These are phyloP conservation scores for Artemisia argyi DNA, from an alignment of 129 eudicot genomes.

Conservation along the genomic window DNA sequence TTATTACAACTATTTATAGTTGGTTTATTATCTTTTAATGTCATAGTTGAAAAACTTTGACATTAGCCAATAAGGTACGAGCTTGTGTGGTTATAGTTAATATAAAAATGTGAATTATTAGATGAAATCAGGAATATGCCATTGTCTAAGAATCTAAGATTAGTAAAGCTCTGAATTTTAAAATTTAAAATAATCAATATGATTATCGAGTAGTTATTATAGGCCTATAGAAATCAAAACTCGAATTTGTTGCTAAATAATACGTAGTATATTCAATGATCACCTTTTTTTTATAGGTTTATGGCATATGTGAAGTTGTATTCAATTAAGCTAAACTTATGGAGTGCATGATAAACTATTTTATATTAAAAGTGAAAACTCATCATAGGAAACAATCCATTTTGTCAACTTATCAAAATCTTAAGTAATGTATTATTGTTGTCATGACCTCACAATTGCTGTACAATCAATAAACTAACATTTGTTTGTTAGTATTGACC, in stretches of 20 bases:
- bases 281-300: background rate
- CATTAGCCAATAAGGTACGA: background rate
- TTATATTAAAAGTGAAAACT: background rate
- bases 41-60: background rate
- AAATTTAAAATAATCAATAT: background rate
- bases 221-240: background rate
- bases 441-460: conserved; percentile 5
- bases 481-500: background rate
- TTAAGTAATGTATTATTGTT: background rate
- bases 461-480: background rate
- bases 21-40: background rate
- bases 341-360: background rate
- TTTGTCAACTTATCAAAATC: conserved; percentile 8
- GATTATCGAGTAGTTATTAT: background rate
- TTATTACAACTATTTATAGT: background rate
- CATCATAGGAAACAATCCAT: background rate
- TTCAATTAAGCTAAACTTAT: background rate
- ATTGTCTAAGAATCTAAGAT: background rate
- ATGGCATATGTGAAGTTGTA: conserved; percentile 9
- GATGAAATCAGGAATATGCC: conserved; percentile 6
- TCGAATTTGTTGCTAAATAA: no score
- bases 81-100: background rate
- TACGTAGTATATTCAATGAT: no score
- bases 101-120: conserved; percentile 1
- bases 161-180: background rate